Evolutionary conservation across 169 alveolate genomes (phyloP).

Genomic region (Eimeria brunetti): DNA sequence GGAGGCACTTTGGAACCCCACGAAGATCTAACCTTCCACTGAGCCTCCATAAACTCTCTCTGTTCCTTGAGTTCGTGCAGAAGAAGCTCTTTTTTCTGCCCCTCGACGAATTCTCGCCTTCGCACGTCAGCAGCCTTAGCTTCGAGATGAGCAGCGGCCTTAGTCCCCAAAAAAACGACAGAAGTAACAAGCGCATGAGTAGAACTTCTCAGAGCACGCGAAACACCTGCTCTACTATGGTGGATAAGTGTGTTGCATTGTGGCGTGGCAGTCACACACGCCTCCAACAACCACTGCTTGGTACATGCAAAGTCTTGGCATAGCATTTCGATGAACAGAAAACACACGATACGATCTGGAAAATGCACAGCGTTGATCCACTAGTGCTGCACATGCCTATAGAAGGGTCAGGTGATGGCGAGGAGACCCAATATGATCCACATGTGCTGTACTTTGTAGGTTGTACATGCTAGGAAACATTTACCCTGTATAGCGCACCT

Average conservation of each 20-base stretch:
- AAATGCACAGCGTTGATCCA: neutral
- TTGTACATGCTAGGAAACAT: neutral
- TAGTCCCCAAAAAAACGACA: neutral
- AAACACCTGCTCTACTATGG: neutral
- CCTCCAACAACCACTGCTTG: neutral
- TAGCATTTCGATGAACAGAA: neutral
- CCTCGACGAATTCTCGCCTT: constrained; percentile 4
- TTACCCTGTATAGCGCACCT: neutral
- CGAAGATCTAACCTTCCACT: constrained; percentile 40
- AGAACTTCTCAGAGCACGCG: neutral
- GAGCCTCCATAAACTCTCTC: constrained; percentile 21
- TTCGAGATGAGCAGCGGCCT: constrained; percentile 21
- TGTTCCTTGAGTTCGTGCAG: neutral
- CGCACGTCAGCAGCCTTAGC: neutral
- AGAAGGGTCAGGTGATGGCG: neutral
- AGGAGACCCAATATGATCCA: neutral
- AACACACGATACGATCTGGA: neutral
- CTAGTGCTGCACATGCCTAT: neutral
- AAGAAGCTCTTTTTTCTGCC: neutral
- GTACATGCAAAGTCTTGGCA: neutral
- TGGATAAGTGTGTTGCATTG: neutral
- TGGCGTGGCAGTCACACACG: neutral
- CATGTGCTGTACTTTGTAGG: neutral
- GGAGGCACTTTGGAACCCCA: neutral
- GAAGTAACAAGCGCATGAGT: neutral